phyloP scores from a whole-genome alignment of 2,329 filamentous ascomycete species.

The Epichloe scottii region DNA sequence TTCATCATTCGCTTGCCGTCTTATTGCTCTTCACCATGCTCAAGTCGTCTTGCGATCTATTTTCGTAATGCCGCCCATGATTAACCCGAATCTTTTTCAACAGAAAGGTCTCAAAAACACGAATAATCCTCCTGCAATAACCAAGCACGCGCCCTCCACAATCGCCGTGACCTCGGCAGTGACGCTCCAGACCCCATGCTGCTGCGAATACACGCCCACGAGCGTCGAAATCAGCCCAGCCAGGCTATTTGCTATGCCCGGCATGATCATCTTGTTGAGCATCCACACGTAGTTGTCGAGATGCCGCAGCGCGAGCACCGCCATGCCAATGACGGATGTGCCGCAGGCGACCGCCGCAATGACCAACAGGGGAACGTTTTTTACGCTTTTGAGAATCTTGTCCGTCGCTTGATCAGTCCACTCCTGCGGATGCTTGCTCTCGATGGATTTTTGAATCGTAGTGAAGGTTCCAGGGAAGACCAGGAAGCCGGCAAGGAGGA shows the following conservation, averaged over 20 bases:
- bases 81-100: constrained; percentile 18
- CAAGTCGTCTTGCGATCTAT: constrained; percentile 3
- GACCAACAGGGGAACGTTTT: constrained; percentile 28
- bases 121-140: constrained; percentile 16
- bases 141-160: constrained; percentile 20
- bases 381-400: constrained; percentile 14
- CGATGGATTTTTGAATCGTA: constrained; percentile 19
- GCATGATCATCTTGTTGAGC: constrained; percentile 36
- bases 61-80: constrained; percentile 14
- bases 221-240: constrained; percentile 38
- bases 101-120: constrained; percentile 19
- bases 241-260: constrained; percentile 31
- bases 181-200: constrained; percentile 30
- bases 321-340: constrained; percentile 21
- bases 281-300: constrained; percentile 41
- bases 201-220: constrained; percentile 35
- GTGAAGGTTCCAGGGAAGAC: constrained; percentile 40
- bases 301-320: constrained; percentile 31
- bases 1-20: not conserved
- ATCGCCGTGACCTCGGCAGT: constrained; percentile 25
- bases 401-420: constrained; percentile 10
- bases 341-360: constrained; percentile 30
- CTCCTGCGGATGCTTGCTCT: constrained; percentile 8
- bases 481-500: constrained; percentile 39
- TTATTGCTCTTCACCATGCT: not conserved